A percentile compares a stretch with the other conserved stretches of the same genome.
phyloP scores from a whole-genome alignment of 768 basidiomycete species.

The Hortiboletus campestris region DNA sequence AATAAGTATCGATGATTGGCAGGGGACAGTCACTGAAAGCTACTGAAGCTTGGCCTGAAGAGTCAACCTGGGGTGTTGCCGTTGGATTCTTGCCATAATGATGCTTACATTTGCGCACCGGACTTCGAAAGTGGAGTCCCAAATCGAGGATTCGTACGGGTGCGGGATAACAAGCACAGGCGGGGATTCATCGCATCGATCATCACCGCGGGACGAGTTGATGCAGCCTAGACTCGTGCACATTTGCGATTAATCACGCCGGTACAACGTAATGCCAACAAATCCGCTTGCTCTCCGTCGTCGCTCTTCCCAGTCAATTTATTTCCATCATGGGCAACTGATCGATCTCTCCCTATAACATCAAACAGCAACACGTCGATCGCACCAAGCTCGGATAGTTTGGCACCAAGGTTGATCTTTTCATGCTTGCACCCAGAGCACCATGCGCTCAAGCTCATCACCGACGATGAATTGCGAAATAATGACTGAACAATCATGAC shows the following conservation, averaged over 20 bases:
- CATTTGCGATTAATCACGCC: not conserved
- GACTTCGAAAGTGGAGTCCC: constrained; percentile 13
- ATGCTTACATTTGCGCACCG: constrained; percentile 16
- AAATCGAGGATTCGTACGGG: constrained; percentile 14
- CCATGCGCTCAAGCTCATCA: not conserved
- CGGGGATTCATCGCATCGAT: too few relatives aligned
- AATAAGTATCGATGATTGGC: not conserved
- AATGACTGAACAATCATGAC: constrained; percentile 2
- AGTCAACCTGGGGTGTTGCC: not conserved
- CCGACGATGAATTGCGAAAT: not conserved
- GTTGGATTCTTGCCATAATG: constrained; percentile 12
- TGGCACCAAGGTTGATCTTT: not conserved
- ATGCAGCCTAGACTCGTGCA: not conserved
- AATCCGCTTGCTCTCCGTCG: too few relatives aligned
- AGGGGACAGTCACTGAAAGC: not conserved
- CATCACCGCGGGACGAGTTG: too few relatives aligned
- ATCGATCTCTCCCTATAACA: not conserved
- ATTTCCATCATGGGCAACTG: not conserved
- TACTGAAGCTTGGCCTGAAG: not conserved
- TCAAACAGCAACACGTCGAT: not conserved
- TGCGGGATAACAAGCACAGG: not conserved
- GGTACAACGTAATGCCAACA: too few relatives aligned
- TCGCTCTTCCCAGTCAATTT: not conserved
- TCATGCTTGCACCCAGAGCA: not conserved
- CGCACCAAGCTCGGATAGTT: not conserved